Evolutionary conservation across 306 rosid species (phyloP), one percentile per base, ranked within the genome.

Genomic region (Malus domestica): DNA sequence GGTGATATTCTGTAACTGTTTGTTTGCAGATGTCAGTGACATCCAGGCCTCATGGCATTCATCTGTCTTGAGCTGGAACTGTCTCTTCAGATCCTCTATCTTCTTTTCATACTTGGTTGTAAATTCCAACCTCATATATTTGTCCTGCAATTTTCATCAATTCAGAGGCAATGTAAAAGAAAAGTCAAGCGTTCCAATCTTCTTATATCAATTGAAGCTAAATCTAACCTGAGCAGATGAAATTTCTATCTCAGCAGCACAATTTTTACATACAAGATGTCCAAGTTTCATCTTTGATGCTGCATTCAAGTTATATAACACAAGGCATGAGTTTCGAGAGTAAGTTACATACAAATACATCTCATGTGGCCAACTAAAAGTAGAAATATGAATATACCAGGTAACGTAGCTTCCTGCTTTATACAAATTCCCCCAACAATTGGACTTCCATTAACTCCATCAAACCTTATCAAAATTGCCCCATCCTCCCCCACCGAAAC

Each of bases 31-130:
- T 15, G 64, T 79, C 64, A 79, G 61, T 30, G 74, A 79, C 83
- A 79, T 79, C 79, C 83, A 79, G 3, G 83, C 83, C 73, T 79
- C 83, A 20, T 79, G 74, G 38, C 79, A 79, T 79, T 79, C 83
- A 73, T 67, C 70, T 67, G 70, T 46, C 63, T 79, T 79, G 22
- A 73, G 52, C 61, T 79, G 78, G 71, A 72, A 79, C 65, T 12
- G 25, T 29, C 19, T 67, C 68, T 67, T 73, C 51, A 79, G 79
- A 73, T 79, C 79, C 68, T 67, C 74, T 45, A 73, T 79, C 74
- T 73, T 79, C 78, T 57, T 79, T 65, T 79, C 83, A 73, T 72
- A 73, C 74, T 79, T 79, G 30, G 69, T 40, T 15, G 67, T 58
- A 46, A 29, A 73, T 27, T 73, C 62, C 78, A 67, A 66, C 68